Conservation (phyloP, 2,329 filamentous ascomycete species). For the Dichotomopilus funicola region DNA sequence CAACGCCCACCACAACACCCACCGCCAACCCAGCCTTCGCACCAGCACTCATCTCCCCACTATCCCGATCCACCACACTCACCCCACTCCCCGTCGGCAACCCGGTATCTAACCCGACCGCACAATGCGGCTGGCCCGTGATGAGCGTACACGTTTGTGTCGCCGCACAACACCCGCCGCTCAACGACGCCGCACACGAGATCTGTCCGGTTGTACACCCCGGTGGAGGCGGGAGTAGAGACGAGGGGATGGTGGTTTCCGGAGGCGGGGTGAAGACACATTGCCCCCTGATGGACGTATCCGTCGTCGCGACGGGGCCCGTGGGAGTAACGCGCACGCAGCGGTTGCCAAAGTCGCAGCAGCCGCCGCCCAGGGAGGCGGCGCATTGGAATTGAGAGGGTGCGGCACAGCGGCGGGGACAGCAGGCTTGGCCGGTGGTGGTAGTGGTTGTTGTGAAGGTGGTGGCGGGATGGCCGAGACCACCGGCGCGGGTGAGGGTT, state of each 20-base stretch:
- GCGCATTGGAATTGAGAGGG: constrained; percentile 29
- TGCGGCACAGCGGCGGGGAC: constrained; percentile 27
- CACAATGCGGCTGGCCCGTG: constrained; percentile 34
- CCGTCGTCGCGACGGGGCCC: neutral
- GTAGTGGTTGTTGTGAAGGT: neutral
- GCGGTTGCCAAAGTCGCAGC: constrained; percentile 23
- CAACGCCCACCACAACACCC: constrained; percentile 41
- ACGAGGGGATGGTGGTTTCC: constrained; percentile 23
- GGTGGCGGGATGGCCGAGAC: too few species aligned
- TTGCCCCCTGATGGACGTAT: neutral
- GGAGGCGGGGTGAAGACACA: constrained; percentile 24
- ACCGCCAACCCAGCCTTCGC: constrained; percentile 53
- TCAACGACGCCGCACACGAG: constrained; percentile 38
- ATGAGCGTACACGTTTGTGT: constrained; percentile 38
- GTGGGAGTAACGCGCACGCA: constrained; percentile 11
- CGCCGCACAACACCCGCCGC: constrained; percentile 45
- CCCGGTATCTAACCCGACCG: constrained; percentile 23
- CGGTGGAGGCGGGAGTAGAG: constrained; percentile 30
- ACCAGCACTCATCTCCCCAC: constrained; percentile 36
- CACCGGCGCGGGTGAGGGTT: too few species aligned
- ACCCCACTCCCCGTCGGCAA: constrained; percentile 7
- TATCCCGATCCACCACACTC: constrained; percentile 19
- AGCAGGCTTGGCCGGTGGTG: constrained; percentile 25
- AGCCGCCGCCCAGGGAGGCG: constrained; percentile 25
- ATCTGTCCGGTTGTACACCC: constrained; percentile 39